Evolutionary conservation across 805 yeast species (phyloP).

Genomic region (Candida caryicola): DNA sequence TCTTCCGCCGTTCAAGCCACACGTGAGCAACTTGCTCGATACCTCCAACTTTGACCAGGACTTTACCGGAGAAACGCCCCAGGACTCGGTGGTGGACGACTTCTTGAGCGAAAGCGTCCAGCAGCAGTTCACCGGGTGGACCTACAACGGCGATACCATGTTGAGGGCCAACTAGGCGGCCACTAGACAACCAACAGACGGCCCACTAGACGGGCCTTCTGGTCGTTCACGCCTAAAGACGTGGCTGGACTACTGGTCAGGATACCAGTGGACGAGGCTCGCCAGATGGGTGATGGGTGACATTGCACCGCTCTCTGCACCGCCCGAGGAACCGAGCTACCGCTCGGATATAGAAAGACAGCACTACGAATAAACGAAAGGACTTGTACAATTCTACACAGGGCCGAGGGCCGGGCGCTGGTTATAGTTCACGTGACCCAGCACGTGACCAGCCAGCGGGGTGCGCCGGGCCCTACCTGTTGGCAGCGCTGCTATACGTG

Average conservation of each 20-base stretch:
- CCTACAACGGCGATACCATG: slow-evolving; percentile 69
- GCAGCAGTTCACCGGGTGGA: slow-evolving; percentile 98
- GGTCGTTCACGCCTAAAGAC: too few species aligned
- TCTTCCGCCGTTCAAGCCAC: slow-evolving; percentile 93
- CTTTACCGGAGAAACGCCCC: slow-evolving; percentile 89
- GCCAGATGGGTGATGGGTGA: too few species aligned
- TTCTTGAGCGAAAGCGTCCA: slow-evolving; percentile 92
- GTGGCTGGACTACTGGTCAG: too few species aligned
- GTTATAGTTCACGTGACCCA: neutral
- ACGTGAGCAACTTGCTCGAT: slow-evolving; percentile 79
- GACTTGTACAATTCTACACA: too few species aligned
- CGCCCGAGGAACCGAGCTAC: too few species aligned
- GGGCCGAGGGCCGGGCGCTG: too few species aligned
- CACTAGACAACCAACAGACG: too few species aligned
- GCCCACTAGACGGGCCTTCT: too few species aligned
- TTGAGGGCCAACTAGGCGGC: slow-evolving; percentile 1
- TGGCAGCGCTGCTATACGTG: slow-evolving; percentile 36
- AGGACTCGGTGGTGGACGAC: slow-evolving; percentile 93
- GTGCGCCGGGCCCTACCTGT: slow-evolving; percentile 15
- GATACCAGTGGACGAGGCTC: too few species aligned
- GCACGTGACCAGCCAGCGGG: neutral
- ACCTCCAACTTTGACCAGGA: slow-evolving; percentile 92
- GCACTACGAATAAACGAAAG: too few species aligned
- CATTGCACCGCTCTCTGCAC: too few species aligned
- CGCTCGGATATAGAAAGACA: too few species aligned